Base-by-base conservation (phyloP, 2,329 filamentous ascomycete species). In the Aspergillus cejpii region DNA sequence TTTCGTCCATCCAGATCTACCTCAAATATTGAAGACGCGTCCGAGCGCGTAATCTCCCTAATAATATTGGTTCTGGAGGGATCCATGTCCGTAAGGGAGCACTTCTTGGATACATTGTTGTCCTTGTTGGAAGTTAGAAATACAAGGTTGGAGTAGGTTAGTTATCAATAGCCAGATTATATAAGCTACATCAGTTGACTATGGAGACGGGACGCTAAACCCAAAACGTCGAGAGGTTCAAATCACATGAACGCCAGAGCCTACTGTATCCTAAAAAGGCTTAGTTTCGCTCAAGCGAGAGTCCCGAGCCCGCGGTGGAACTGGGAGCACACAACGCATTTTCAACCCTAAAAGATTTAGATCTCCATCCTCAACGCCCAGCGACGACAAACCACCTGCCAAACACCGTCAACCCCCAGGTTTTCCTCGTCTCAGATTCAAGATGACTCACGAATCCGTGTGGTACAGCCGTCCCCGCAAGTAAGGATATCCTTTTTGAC, bases 391-490 rank as follows among this genome's bases (percentile, higher is more conserved):
- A 56, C 55, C 54, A 53, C 54, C 55, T 59, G 58, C 56, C 60
- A 59, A 61, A 61, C 61, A 63, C 59, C 61, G 59, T 60, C 57
- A 59, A 58, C 54, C 52, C 51, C 55, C 51, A 51, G 49, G 49
- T 54, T 54, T 53, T 52, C 49, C 50, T 54, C 57, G 52, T 54
- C 57, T 56, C 54, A 56, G 58, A 62, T 72, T 74, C 74, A 84
- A 68, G 69, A 87, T 87, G 83, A 83, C 83, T 75, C 84, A 87
- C 89, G 91, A 97, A 80, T 89, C 85, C 71, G 89, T 97, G 78
- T 98, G 91, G 90, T 95, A 94, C 84, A 95, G 89, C 70, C 90
- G 92, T 74, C 92, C 92, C 70, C 86, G 90, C 76, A 88, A 75
- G 74, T 95, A 94, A 63, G 62, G 53, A 48, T 42, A 43, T 42